These are phyloP conservation scores for Colletotrichum sp. DNA, from an alignment of 2,329 filamentous ascomycete species.

Conservation along the genomic window DNA sequence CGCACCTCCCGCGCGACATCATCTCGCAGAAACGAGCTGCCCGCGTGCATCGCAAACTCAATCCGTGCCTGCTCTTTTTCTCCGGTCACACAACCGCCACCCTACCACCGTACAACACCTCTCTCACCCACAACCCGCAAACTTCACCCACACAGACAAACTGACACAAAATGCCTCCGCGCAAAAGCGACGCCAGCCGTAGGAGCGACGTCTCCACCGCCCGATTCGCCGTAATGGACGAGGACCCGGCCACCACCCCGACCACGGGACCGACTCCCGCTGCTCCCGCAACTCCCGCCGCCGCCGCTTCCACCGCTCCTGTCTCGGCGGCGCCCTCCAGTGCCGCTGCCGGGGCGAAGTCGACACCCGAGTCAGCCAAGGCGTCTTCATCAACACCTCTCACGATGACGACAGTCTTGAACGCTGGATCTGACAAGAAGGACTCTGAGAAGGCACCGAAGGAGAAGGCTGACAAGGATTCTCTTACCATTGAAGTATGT, in stretches of 20 bases:
- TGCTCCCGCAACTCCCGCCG: slow-evolving; percentile 20
- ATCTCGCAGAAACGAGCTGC: background rate
- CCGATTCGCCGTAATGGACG: slow-evolving; percentile 49
- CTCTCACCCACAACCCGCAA: background rate
- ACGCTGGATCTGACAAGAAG: slow-evolving; percentile 21
- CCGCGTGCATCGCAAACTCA: background rate
- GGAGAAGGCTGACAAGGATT: slow-evolving; percentile 40
- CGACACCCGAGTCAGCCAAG: slow-evolving; percentile 11
- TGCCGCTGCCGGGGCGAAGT: background rate
- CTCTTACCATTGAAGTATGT: slow-evolving; percentile 58
- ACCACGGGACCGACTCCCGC: background rate
- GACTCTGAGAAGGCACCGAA: slow-evolving; percentile 30
- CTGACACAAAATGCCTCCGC: slow-evolving; percentile 53
- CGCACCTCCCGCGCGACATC: background rate
- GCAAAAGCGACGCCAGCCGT: slow-evolving; percentile 55
- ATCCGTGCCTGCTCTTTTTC: background rate
- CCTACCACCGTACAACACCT: background rate
- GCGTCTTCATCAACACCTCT: slow-evolving; percentile 8
- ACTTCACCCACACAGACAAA: background rate
- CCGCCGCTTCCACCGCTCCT: slow-evolving; percentile 24
- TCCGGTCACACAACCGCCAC: background rate
- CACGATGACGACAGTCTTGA: background rate
- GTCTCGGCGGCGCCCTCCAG: slow-evolving; percentile 27
- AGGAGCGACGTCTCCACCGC: slow-evolving; percentile 53
- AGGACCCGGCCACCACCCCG: slow-evolving; percentile 30